These are phyloP conservation scores for Chrysoporthe austroafricana DNA, from an alignment of 2,329 filamentous ascomycete species.

Conservation along the genomic window DNA sequence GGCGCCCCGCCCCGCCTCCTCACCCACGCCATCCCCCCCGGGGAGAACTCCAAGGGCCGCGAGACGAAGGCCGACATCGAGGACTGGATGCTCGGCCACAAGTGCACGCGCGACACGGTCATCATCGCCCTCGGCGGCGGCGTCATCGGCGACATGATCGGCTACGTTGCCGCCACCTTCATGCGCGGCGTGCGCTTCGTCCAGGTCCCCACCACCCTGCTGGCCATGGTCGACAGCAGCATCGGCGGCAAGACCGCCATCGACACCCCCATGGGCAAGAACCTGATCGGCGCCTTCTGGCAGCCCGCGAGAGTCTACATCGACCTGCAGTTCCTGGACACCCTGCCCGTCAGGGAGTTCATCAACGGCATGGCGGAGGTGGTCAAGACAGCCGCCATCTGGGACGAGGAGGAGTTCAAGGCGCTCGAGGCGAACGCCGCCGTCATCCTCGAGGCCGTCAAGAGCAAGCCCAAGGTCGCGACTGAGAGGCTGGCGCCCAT, in stretches of 20 bases:
- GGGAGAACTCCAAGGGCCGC: conserved; percentile 90
- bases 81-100: conserved; percentile 92
- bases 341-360: conserved; percentile 86
- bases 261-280: conserved; percentile 94
- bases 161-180: conserved; percentile 96
- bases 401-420: conserved; percentile 85
- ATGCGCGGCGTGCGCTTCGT: conserved; percentile 97
- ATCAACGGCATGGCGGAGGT: conserved; percentile 99
- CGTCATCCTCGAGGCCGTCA: conserved; percentile 73
- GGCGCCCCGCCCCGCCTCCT: conserved; percentile 66
- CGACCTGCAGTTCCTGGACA: conserved; percentile 88
- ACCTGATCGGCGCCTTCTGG: conserved; percentile 95
- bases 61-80: conserved; percentile 95
- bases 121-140: conserved; percentile 94
- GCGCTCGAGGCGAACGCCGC: conserved; percentile 81
- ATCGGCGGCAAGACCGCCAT: conserved; percentile 99
- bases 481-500: conserved; percentile 66
- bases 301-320: conserved; percentile 94
- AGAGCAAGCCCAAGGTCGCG: conserved; percentile 57
- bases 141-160: conserved; percentile 97
- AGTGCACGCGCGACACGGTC: conserved; percentile 93
- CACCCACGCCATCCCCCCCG: conserved; percentile 84
- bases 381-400: conserved; percentile 96
- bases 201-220: conserved; percentile 91
- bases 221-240: conserved; percentile 98